phyloP scores from a whole-genome alignment of 2,329 filamentous ascomycete genomes.

The Myotisia sp. region DNA sequence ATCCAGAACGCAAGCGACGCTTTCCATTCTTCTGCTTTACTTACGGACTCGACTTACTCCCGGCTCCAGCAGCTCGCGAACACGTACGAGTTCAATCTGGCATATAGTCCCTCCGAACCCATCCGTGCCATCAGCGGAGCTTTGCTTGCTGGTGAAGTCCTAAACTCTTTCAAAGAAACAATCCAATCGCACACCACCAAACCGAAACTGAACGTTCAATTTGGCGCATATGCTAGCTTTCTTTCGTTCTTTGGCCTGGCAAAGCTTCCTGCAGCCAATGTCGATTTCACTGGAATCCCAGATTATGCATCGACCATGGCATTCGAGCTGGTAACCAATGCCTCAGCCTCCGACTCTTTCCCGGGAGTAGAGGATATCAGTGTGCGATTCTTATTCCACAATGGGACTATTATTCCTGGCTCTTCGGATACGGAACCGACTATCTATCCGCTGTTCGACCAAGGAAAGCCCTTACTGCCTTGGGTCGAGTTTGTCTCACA shows the following conservation, averaged over 20 bases:
- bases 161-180: slow-evolving; percentile 32
- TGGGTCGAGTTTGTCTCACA: slow-evolving; percentile 54
- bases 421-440: slow-evolving; percentile 26
- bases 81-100: slow-evolving; percentile 65
- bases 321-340: slow-evolving; percentile 56
- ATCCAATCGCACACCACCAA: slow-evolving; percentile 23
- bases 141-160: slow-evolving; percentile 50
- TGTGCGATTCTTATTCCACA: slow-evolving; percentile 50
- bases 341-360: slow-evolving; percentile 24
- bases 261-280: slow-evolving; percentile 35
- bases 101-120: slow-evolving; percentile 52
- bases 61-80: slow-evolving; percentile 63
- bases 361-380: slow-evolving; percentile 37
- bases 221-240: slow-evolving; percentile 49
- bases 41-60: slow-evolving; percentile 45
- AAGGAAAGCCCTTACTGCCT: slow-evolving; percentile 39
- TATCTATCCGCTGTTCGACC: slow-evolving; percentile 49
- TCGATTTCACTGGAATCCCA: slow-evolving; percentile 60
- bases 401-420: slow-evolving; percentile 39
- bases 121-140: slow-evolving; percentile 42
- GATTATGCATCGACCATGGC: slow-evolving; percentile 71
- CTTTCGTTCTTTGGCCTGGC: slow-evolving; percentile 48
- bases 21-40: slow-evolving; percentile 45
- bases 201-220: slow-evolving; percentile 38
- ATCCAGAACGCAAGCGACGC: slow-evolving; percentile 46